Evolutionary conservation across 1,284 basidiomycete species (phyloP).

Genomic region (Coriolopsis trogii): DNA sequence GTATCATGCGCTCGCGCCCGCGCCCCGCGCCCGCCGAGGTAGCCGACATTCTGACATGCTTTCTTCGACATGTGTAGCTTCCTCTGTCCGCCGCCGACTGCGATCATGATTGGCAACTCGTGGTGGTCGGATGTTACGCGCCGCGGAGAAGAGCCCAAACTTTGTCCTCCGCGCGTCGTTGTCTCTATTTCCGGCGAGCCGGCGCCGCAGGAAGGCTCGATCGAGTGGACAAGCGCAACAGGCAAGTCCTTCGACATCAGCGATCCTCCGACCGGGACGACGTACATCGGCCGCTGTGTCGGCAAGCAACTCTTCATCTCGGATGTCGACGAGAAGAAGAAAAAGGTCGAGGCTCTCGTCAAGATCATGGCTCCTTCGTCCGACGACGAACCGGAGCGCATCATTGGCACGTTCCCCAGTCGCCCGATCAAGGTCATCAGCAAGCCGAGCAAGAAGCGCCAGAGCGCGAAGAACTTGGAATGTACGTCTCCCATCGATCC

Average conservation of each 20-base stretch:
- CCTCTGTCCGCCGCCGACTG: conserved; percentile 94
- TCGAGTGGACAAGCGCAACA: conserved; percentile 83
- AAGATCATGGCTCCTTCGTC: conserved; percentile 84
- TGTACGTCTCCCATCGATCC: conserved; percentile 59
- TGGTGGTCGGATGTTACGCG: conserved; percentile 88
- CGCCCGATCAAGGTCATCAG: conserved; percentile 96
- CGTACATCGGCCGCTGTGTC: conserved; percentile 85
- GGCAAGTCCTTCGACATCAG: conserved; percentile 83
- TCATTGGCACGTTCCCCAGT: conserved; percentile 87
- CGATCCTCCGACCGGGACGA: conserved; percentile 78
- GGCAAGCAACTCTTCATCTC: conserved; percentile 92
- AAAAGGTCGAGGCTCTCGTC: conserved; percentile 89
- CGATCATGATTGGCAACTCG: conserved; percentile 91
- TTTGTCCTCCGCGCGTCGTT: conserved; percentile 81
- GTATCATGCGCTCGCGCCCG: conserved; percentile 19
- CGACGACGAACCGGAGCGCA: conserved; percentile 76
- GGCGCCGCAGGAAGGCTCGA: conserved; percentile 77
- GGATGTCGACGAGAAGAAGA: conserved; percentile 89
- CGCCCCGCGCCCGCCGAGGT: conserved; percentile 2
- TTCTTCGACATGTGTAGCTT: conserved; percentile 51
- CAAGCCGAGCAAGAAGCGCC: conserved; percentile 95
- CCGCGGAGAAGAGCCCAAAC: conserved; percentile 72
- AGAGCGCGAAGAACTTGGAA: conserved; percentile 91
- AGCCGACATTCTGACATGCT: conserved; percentile 11
- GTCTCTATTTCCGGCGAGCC: conserved; percentile 93